Base-by-base conservation (phyloP, 2,329 filamentous ascomycete species). In the Cadophora gregata region DNA sequence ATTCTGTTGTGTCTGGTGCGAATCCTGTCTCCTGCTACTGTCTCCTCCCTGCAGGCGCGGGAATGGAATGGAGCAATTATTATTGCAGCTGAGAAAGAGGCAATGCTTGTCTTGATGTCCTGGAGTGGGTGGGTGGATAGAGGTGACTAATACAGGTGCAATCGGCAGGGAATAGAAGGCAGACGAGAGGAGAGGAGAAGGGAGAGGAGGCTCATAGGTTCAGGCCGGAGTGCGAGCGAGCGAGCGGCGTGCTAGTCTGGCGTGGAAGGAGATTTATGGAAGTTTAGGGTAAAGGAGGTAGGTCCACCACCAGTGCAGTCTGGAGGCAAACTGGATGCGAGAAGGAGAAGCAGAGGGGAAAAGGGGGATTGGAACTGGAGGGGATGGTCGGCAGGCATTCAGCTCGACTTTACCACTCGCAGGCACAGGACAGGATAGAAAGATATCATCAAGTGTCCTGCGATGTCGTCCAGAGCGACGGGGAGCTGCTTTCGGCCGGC, bases 61-160 rank as follows among this genome's bases (percentile, higher is more conserved):
- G 14, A 42, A 42, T 16, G n/a, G n/a, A n/a, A n/a, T 42, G 38
- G 38, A 42, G 38, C 38, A 42, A 42, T 42, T n/a, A n/a, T n/a
- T n/a, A n/a, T n/a, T 42, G 38, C 4, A 42, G 14, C 10, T 42
- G 38, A 16, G 38, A 4, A 16, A 16, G 38, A 14, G 14, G 33
- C 33, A 42, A 42, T 42, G 38, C 38, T 42, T 42, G 53, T 58
- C 53, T n/a, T 27, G 29, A 36, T 42, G 53, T 58, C 53, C 29
- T 21, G 53, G 31, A 36, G 31, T 12, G 31, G 31, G 31, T 16
- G 3, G 53, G 36, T 27, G 31, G 36, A 27, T 59, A 59, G 19
- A 59, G 56, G 19, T 42, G 24, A 59, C 53, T 36, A 25, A 14
- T n/a, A 31, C 27, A 19, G 27, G 16, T 29, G 50, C 7, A 24